Percentiles rank a stretch among this genome's conserved stretches.
Evolutionary conservation across 805 yeast species (phyloP).

Genomic region (Candida easanensis): DNA sequence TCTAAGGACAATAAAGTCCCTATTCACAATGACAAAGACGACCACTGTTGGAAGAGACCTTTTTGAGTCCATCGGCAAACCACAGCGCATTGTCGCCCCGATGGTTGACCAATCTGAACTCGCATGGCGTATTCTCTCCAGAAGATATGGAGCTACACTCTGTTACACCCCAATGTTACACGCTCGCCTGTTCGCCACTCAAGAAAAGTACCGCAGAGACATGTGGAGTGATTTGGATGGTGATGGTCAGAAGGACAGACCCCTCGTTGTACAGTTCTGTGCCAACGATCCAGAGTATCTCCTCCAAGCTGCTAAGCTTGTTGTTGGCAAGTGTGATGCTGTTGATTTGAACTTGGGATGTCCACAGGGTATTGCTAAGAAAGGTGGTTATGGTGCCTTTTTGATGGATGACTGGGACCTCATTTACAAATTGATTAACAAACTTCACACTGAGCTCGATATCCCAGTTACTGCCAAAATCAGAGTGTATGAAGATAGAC

Average conservation of each 20-base stretch:
- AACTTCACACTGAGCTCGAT: conserved; percentile 68
- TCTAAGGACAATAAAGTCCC: background rate
- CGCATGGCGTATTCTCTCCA: conserved; percentile 88
- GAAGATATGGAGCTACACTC: conserved; percentile 87
- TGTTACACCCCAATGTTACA: conserved; percentile 98
- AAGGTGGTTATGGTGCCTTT: conserved; percentile 94
- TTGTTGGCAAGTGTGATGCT: conserved; percentile 87
- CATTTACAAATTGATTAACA: conserved; percentile 66
- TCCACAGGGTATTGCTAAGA: conserved; percentile 95
- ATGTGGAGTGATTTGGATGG: conserved; percentile 81
- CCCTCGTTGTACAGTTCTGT: conserved; percentile 91
- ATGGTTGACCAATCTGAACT: conserved; percentile 98
- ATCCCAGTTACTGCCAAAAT: conserved; percentile 96
- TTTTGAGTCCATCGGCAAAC: conserved; percentile 66
- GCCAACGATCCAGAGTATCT: conserved; percentile 91
- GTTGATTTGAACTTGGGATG: conserved; percentile 95
- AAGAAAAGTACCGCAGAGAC: conserved; percentile 72
- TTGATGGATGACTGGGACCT: conserved; percentile 96
- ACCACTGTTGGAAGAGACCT: conserved; percentile 61
- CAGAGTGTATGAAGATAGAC: conserved; percentile 80
- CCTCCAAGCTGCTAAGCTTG: conserved; percentile 74
- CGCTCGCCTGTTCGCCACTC: conserved; percentile 84
- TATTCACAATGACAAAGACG: conserved; percentile 19
- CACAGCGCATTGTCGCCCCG: conserved; percentile 89
- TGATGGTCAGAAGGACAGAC: conserved; percentile 61